Base-by-base conservation (phyloP, 1,284 basidiomycete species). In the Cutaneotrichosporon dermatis region DNA sequence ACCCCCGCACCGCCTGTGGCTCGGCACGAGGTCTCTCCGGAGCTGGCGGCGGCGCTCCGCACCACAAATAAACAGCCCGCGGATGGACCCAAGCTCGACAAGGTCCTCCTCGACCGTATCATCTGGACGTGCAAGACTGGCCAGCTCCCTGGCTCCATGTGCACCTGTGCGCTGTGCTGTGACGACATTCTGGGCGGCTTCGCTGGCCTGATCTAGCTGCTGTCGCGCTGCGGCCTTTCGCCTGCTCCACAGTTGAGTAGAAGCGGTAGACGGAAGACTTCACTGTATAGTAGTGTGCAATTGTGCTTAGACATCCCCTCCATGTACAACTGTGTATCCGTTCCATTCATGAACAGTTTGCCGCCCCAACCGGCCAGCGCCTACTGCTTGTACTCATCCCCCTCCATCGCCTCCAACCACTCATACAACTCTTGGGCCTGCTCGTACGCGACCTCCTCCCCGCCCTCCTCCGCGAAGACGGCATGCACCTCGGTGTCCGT, bases 401-500 rank as follows among this genome's bases (percentile, higher is more conserved):
- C 62, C 1, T 53, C 56, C 40, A 60, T 44, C 2, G 48, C 55
- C 44, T 64, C 66, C 33, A 65, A 58, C 62, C 61, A 62, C 25
- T 60, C 60, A n/a, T 61, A 67, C 54, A 67, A 54, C 62, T 64
- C 60, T 40, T 62, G 59, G n/a, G 63, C 62, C 36, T 62, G 55
- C 35, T 57, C 51, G 45, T 57, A 56, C 10, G 62, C 67, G 51
- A 62, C 77, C 67, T 79, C 80, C 63, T 80, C 82, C 33, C 72
- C 70, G 1, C 83, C 84, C 7, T 84, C 71, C 11, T 81, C 79
- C 33, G 77, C 69, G 16, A 84, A 83, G 52, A 87, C 86, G 37
- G 80, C 80, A 45, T 75, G 64, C 4, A 84, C 83, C 69, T 87
- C 85, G 15, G 79, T 74, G 36, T 82, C 79, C 25, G 77, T 69